Evolutionary conservation across 441 rosid species (phyloP).

Genomic region (Euphorbia schlechtendalii): DNA sequence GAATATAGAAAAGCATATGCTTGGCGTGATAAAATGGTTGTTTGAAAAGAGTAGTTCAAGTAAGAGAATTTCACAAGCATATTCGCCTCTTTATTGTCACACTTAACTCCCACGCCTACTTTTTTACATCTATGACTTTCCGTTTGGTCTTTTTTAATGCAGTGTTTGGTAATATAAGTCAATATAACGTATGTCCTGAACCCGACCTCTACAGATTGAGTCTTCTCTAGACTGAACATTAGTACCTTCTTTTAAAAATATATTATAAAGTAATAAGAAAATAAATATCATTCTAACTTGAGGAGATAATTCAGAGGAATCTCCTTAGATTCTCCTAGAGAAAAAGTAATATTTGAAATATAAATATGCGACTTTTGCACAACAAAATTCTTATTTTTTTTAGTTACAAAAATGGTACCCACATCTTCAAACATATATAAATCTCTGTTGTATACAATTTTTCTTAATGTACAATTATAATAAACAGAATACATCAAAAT

Average conservation of each 20-base stretch:
- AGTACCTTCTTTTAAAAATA: background rate
- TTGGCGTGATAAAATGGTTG: constrained; percentile 50
- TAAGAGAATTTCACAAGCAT: constrained; percentile 35
- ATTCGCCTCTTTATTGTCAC: constrained; percentile 36
- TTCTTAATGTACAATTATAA: too few species aligned
- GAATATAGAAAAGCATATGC: constrained; percentile 64
- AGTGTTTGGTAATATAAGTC: too few species aligned
- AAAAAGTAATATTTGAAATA: too few species aligned
- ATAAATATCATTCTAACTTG: background rate
- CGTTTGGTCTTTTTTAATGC: too few species aligned
- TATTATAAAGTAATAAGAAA: constrained; percentile 5
- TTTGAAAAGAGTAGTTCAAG: constrained; percentile 33
- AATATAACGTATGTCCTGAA: too few species aligned
- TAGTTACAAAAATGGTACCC: background rate
- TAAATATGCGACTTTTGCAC: background rate
- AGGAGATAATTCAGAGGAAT: constrained; percentile 24
- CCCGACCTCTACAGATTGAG: background rate
- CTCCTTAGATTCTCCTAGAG: constrained; percentile 28
- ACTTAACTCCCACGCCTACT: background rate
- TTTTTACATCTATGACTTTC: too few species aligned
- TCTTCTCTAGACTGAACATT: too few species aligned
- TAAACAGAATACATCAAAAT: too few species aligned
- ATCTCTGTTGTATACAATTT: too few species aligned
- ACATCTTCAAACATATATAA: background rate
- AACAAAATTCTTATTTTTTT: background rate